Evolutionary conservation across 352 stramenopile species (phyloP), one percentile per base, ranked within the genome.

Genomic region (Globisporangium spinosum): DNA sequence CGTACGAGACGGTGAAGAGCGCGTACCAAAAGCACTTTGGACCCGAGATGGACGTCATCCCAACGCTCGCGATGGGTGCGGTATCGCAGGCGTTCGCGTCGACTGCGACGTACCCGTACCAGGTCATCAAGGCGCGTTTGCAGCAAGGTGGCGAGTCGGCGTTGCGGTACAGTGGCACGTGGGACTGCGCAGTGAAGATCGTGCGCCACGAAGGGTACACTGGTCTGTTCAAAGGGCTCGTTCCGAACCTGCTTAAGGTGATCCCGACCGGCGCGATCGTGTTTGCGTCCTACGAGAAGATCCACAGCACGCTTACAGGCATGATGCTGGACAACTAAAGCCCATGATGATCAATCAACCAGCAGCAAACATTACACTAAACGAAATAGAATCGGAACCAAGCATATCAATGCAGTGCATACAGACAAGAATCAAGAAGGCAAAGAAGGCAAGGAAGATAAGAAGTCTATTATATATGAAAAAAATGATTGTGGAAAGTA

Each of bases 221-320:
- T 25, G 96, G 95, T 6, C 92, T 99, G 65, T 99, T 98, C 77
- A 98, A 98, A 71, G 98, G 98, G 8, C 87, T 97, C 65, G 78
- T 97, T 22, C 93, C 97, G 3, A 98, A 99, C 76, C 85, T 98
- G 43, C 74, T 99, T 35, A 94, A 98, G 65, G 97, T 99, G 32
- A 97, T 98, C 70, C 98, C 98, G 15, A 97, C 88, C 64, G 93
- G 97, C 15, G 98, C 97, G 12, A 96, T 99, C 69, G 98, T 98
- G 64, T 94, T 97, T 65, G 83, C 87, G 17, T 79, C 80, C 17
- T 97, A 96, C 71, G 89, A 97, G 62, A 79, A 94, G 68, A 89
- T 94, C 62, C 79, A 91, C 40, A 78, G 75, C 66, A 58, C 67
- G 25, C 77, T 94, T 62, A 87, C 77, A 15, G 40, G 56, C 22